Percentiles rank a stretch among this genome's conserved stretches.
phyloP scores from a whole-genome alignment of 2,329 filamentous ascomycete species.

The Immersiporthe knoxdaviesiana region DNA sequence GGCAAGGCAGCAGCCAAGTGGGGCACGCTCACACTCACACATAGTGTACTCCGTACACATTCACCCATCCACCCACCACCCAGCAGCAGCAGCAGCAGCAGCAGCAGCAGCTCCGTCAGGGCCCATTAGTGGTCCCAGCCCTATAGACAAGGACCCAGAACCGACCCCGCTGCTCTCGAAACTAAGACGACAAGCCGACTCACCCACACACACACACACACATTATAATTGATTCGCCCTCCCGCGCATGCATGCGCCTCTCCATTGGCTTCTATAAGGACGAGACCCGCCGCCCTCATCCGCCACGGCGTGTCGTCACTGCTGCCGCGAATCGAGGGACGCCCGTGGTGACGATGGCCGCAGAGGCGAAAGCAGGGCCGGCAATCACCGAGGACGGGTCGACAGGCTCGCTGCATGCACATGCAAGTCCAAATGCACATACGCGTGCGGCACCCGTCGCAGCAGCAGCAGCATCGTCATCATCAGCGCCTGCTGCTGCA shows the following conservation, averaged over 20 bases:
- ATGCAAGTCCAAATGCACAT: constrained; percentile 22
- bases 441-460: not conserved
- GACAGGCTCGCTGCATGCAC: constrained; percentile 22
- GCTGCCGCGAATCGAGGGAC: constrained; percentile 18
- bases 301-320: constrained; percentile 17
- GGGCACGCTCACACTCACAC: not conserved
- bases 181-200: not conserved
- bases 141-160: not conserved
- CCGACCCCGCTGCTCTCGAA: not conserved
- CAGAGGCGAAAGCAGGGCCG: constrained; percentile 21
- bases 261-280: not conserved
- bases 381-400: constrained; percentile 23
- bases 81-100: not conserved
- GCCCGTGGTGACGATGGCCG: constrained; percentile 25
- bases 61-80: not conserved
- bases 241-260: not conserved
- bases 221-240: not conserved
- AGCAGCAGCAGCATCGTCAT: not conserved
- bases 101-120: not conserved
- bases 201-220: not conserved
- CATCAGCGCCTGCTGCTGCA: constrained; percentile 4
- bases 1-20: constrained; percentile 2
- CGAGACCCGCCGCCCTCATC: not conserved
- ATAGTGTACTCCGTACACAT: too few relatives aligned
- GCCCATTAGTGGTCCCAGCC: constrained; percentile 3